Evolutionary conservation across 2,329 filamentous ascomycete genomes (phyloP), one percentile per base, ranked within the genome.

Genomic region (Cryoendolithus antarcticus): DNA sequence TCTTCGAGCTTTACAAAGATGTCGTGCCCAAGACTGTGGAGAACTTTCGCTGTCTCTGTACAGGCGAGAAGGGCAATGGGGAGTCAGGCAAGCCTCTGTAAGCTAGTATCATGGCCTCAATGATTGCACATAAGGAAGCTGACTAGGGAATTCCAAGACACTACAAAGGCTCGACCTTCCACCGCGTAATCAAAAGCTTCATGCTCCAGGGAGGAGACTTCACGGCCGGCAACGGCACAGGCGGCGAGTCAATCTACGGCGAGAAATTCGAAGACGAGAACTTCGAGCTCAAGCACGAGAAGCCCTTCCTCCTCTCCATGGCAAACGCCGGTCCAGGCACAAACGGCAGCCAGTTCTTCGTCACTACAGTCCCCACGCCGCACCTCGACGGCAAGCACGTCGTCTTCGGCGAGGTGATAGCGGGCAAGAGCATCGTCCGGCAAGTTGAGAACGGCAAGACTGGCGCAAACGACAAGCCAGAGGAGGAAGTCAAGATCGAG

Each of bases 171-270:
- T 93, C 84, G 44, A 70, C 69, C 52, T 96, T 98, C 72, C 89
- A 98, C 70, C 83, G 89, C 37, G 83, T 98, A 48, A 98, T 98
- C 69, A 95, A 95, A 72, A 76, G 84, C 55, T 98, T 98, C 66
- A 96, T 98, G 89, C 91, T 95, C 57, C 83, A 95, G 68, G 88
- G 91, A 58, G 89, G 91, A 64, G 91, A 96, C 63, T 98, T 98
- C 62, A 98, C 89, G 35, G 80, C 77, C 40, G 86, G 86, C 60
- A 89, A 96, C 60, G 91, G 89, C 49, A 96, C 89, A 19, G 89
- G 89, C 48, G 89, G 89, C 56, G 91, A 96, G 69, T 91, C 83
- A 48, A 96, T 98, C 63, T 98, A 96, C 59, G 89, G 89, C 57
- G 82, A 82, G 61, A 96, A 95, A 68, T 98, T 98, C 55, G 83